Evolutionary conservation across 169 alveolate species (phyloP).

Genomic region (Plasmodium malariae): DNA sequence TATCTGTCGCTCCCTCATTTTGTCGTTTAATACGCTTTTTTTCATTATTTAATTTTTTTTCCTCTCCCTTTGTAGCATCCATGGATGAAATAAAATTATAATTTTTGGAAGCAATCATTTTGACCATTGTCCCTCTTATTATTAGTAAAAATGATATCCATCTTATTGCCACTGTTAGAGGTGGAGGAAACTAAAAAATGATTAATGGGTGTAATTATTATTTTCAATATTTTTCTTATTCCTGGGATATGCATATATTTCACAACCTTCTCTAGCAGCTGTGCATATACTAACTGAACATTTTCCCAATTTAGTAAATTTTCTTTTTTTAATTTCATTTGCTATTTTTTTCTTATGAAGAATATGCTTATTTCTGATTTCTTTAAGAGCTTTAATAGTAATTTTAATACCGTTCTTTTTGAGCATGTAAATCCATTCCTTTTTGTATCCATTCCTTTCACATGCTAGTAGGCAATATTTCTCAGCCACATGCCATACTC

Average conservation of each 20-base stretch:
- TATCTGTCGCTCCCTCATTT: not conserved
- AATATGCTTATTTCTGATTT: constrained; percentile 75
- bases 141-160: not conserved
- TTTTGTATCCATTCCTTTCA: constrained; percentile 81
- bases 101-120: not conserved
- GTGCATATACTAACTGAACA: too few species aligned
- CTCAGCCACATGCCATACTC: constrained; percentile 86
- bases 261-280: not conserved
- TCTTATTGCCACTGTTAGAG: not conserved
- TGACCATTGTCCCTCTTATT: not conserved
- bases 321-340: constrained; percentile 7
- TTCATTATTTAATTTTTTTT: not conserved
- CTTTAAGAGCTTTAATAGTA: constrained; percentile 84
- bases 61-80: not conserved
- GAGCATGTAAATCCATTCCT: constrained; percentile 81
- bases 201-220: not conserved
- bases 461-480: constrained; percentile 84
- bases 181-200: not conserved
- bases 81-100: not conserved
- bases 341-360: not conserved
- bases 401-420: constrained; percentile 75
- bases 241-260: not conserved
- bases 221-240: not conserved
- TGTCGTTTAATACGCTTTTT: not conserved
- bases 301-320: not conserved